Evolutionary conservation across 495 filamentous ascomycete genomes (phyloP), one percentile per base, ranked within the genome.

Genomic region (Aspergillus nidulans): DNA sequence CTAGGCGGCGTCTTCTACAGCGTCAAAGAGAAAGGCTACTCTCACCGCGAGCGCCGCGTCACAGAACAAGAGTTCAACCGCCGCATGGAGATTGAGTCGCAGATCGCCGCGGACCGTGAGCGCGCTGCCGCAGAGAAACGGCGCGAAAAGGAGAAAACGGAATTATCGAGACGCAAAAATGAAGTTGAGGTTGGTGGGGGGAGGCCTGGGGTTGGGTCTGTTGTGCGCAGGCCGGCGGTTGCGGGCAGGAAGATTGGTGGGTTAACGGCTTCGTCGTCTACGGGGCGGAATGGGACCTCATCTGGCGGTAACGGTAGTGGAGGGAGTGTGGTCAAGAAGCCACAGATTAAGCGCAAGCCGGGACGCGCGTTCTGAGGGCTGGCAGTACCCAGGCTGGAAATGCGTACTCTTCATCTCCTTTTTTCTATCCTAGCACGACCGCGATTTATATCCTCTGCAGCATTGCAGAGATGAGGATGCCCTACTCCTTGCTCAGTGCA

Each of bases 1-100:
- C 81, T 99, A 19, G 95, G 95, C 19, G 95, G 91, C n/a, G 95
- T 99, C 21, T 99, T 97, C 72, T 99, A 97, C 74, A 91, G 87
- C 12, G 83, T 97, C 66, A 97, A 96, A 72, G 92, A 97, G 74
- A 99, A 99, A 69, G 92, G 92, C 12, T 99, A 94, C 68, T 94
- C 89, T 15, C 87, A 89, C 6, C 81, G 89, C 26, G 90, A 97
- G 60, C 91, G 90, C 70, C 81, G 89, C 47, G 84, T 96, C 51
- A 95, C 87, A 4, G 95, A 99, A 73, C 86, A 86, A 23, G 95
- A 97, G 71, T 96, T 96, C 72, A 96, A 92, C 66, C 79, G 85
- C 38, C 92, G 90, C 73, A 94, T 95, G 87, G 94, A 97, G 68
- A 90, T 97, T 59, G 92, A 99, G 72, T 79, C 87, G 3, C 84